Conservation (phyloP, 306 rosid genomes). For the apple (Malus domestica) region ASM211411v1 NC_041798.1:33929501-33930000, state of each 20-base stretch:
- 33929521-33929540: slow-evolving; percentile 80
- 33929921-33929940: not conserved
- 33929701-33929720: slow-evolving; percentile 55
- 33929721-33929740: slow-evolving; percentile 87
- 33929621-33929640: slow-evolving; percentile 15
- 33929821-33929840: slow-evolving; percentile 83
- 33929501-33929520: slow-evolving; percentile 48
- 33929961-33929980: slow-evolving; percentile 64
- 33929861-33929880: slow-evolving; percentile 73
- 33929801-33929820: slow-evolving; percentile 79
- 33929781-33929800: slow-evolving; percentile 88
- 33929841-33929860: slow-evolving; percentile 65
- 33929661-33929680: slow-evolving; percentile 9
- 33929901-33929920: slow-evolving; percentile 6
- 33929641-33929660: slow-evolving; percentile 1
- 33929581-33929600: slow-evolving; percentile 77
- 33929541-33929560: slow-evolving; percentile 92
- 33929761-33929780: slow-evolving; percentile 90
- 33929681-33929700: slow-evolving; percentile 9
- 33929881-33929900: slow-evolving; percentile 78
- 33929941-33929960: not conserved
- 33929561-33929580: slow-evolving; percentile 77
- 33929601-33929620: not conserved
- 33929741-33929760: slow-evolving; percentile 83
- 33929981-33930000: slow-evolving; percentile 71